Conservation (phyloP, 2,329 filamentous ascomycete genomes). For the Colletotrichum sp. region DNA sequence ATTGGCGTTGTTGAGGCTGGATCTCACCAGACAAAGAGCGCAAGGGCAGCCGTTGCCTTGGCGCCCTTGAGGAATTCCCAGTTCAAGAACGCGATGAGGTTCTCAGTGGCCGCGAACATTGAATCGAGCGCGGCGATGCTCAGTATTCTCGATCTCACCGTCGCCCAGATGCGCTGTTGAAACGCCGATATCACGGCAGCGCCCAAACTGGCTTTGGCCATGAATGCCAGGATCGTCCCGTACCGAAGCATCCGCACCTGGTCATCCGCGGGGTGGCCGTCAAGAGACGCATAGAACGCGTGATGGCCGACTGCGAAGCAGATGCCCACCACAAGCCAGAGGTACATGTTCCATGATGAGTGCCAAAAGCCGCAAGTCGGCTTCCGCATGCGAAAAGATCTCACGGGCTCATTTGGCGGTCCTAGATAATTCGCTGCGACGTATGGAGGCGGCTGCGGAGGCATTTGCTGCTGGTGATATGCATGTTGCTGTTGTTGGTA, state of each 20-base stretch:
- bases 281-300: constrained; percentile 34
- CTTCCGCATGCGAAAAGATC: background rate
- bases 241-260: constrained; percentile 39
- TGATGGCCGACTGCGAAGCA: constrained; percentile 38
- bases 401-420: background rate
- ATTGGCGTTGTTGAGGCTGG: background rate
- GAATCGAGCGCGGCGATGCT: constrained; percentile 27
- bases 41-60: constrained; percentile 36
- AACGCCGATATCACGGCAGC: constrained; percentile 33
- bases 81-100: constrained; percentile 31
- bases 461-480: background rate
- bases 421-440: background rate
- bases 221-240: constrained; percentile 39
- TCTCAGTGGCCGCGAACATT: constrained; percentile 37
- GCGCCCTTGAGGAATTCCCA: constrained; percentile 33
- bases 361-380: constrained; percentile 33
- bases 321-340: constrained; percentile 35
- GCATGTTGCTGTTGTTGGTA: background rate
- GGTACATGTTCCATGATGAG: constrained; percentile 37
- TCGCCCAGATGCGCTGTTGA: constrained; percentile 25
- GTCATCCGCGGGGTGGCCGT: constrained; percentile 32
- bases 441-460: background rate
- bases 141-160: constrained; percentile 22
- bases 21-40: constrained; percentile 35
- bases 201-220: constrained; percentile 38